Evolutionary conservation across 2,329 filamentous ascomycete genomes (phyloP).

Genomic region (Phialophora chinensis): DNA sequence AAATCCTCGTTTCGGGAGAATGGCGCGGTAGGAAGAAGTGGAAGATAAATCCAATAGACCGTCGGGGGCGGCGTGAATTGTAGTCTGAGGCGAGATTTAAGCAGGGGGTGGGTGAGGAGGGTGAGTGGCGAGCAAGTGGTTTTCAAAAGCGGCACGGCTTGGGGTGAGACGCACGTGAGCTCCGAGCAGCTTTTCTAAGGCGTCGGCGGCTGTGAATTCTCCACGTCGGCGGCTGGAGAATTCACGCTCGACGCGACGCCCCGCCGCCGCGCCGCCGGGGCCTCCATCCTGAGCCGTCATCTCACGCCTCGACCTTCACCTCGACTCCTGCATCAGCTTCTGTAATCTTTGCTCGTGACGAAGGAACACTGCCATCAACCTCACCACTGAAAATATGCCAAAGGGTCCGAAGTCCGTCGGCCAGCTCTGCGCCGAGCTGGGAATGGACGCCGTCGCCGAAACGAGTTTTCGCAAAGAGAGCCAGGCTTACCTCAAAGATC

Average conservation of each 20-base stretch:
- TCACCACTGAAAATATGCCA: slow-evolving; percentile 10
- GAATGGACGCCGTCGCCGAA: slow-evolving; percentile 14
- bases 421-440: slow-evolving; percentile 20
- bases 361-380: background rate
- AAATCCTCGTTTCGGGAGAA: no score
- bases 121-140: no score
- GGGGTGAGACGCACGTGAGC: no score
- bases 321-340: background rate
- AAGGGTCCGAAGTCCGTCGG: slow-evolving; percentile 24
- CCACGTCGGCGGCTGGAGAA: slow-evolving; percentile 4
- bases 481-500: slow-evolving; percentile 14
- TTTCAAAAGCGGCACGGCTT: no score
- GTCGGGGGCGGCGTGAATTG: no score
- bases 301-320: background rate
- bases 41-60: no score
- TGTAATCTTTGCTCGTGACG: background rate
- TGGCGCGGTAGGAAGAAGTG: no score
- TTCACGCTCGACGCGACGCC: slow-evolving; percentile 1
- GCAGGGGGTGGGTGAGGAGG: no score
- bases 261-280: background rate
- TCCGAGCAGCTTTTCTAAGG: no score
- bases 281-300: background rate
- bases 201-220: background rate
- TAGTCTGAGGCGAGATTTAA: no score
- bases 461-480: slow-evolving; percentile 17